A percentile compares a stretch with the other conserved stretches of the same genome.
Evolutionary conservation across 169 alveolate genomes (phyloP).

Genomic region (Cryptosporidium bovis): DNA sequence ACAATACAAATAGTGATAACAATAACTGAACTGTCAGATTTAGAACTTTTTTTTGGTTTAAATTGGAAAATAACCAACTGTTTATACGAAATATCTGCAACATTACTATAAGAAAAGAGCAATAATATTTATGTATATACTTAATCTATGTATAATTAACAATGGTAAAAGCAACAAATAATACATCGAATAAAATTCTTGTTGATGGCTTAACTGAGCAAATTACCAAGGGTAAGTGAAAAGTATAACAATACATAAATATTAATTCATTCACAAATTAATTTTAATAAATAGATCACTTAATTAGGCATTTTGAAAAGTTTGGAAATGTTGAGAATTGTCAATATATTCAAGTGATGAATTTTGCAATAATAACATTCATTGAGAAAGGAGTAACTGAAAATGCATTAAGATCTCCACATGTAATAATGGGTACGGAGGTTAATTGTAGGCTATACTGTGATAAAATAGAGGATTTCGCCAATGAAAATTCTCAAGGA

Average conservation of each 20-base stretch:
- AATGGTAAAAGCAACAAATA: conserved; percentile 41
- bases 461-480: conserved; percentile 60
- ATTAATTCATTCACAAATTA: not conserved
- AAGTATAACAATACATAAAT: not conserved
- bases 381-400: conserved; percentile 63
- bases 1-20: too few relatives aligned
- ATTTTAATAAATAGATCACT: conserved; percentile 6
- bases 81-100: too few relatives aligned
- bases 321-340: conserved; percentile 70
- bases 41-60: too few relatives aligned
- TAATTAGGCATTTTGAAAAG: conserved; percentile 65
- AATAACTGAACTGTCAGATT: too few relatives aligned
- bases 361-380: conserved; percentile 63
- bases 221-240: conserved; percentile 53
- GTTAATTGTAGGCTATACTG: conserved; percentile 68
- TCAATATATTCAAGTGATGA: conserved; percentile 69
- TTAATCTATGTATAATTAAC: not conserved
- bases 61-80: too few relatives aligned
- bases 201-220: conserved; percentile 68
- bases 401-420: conserved; percentile 68
- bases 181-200: conserved; percentile 37
- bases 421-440: conserved; percentile 73
- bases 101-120: too few relatives aligned
- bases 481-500: conserved; percentile 64
- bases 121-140: too few relatives aligned